These are phyloP conservation scores for Capsella bursapastoris DNA, from an alignment of 345 rosid species.

Conservation along the genomic window DNA sequence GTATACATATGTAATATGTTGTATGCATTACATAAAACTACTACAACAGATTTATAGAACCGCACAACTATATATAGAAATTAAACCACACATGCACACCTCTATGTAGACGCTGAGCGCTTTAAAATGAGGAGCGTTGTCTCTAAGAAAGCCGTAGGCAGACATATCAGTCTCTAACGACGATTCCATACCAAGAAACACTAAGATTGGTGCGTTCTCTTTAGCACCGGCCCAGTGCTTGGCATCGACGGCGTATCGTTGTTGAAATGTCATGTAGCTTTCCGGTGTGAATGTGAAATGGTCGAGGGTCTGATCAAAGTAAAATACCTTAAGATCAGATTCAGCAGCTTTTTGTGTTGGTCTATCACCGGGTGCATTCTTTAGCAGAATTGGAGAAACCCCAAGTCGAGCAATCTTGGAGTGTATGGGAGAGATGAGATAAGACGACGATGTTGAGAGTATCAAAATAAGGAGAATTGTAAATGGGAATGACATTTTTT, in stretches of 20 bases:
- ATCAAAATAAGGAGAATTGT: background rate
- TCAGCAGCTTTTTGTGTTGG: background rate
- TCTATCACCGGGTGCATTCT: background rate
- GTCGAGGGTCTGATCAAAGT: background rate
- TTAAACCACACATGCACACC: background rate
- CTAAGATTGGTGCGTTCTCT: background rate
- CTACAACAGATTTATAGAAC: background rate
- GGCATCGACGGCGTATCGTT: background rate
- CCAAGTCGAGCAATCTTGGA: background rate
- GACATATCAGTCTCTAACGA: background rate
- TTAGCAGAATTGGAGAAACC: background rate
- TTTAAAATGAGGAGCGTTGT: background rate
- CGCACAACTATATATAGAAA: background rate
- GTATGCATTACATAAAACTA: background rate
- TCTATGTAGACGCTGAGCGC: background rate
- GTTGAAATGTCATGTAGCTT: background rate
- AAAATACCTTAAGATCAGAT: background rate
- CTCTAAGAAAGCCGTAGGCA: background rate
- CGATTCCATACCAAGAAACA: background rate
- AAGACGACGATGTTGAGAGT: background rate
- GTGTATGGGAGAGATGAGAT: background rate
- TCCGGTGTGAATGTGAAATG: background rate
- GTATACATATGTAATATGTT: background rate
- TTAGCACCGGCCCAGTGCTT: background rate
- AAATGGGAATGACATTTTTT: background rate